A percentile compares a stretch with the other conserved stretches of the same genome.
Conservation (phyloP, 2,329 filamentous ascomycete genomes). For the Neospermospora avenae region DNA sequence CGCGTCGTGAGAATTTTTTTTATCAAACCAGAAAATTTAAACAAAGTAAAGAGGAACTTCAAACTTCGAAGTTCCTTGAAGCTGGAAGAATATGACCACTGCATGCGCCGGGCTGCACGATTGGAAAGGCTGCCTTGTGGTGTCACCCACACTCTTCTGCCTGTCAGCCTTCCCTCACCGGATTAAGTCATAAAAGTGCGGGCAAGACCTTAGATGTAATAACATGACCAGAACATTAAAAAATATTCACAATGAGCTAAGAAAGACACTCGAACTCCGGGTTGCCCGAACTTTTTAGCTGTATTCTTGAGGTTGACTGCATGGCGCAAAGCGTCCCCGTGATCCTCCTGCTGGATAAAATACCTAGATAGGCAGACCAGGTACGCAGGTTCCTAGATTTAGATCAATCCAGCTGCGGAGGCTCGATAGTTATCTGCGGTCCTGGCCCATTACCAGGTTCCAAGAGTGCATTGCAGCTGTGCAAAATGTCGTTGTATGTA, state of each 20-base stretch:
- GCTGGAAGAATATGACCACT: not conserved
- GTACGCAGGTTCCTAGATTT: no score
- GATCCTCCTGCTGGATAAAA: not conserved
- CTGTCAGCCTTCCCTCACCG: slow-evolving; percentile 1
- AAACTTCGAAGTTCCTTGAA: not conserved
- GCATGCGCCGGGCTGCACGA: not conserved
- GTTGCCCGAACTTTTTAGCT: not conserved
- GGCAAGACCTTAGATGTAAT: not conserved
- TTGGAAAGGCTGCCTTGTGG: slow-evolving; percentile 11
- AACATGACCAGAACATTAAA: not conserved
- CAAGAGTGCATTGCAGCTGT: not conserved
- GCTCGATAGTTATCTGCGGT: not conserved
- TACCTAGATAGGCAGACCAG: no score
- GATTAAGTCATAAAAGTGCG: not conserved
- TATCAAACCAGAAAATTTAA: not conserved
- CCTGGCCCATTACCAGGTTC: not conserved
- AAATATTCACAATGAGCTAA: not conserved
- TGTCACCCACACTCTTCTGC: slow-evolving; percentile 12
- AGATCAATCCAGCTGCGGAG: not conserved
- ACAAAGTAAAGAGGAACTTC: not conserved
- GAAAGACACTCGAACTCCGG: not conserved
- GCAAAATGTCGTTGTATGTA: not conserved
- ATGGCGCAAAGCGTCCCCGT: slow-evolving; percentile 1
- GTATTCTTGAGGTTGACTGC: not conserved
- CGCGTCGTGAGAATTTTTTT: not conserved